Percentiles rank a stretch among this genome's conserved stretches.
Evolutionary conservation across 2,329 filamentous ascomycete genomes (phyloP).

Genomic region (Paracoccidioides lutzii): DNA sequence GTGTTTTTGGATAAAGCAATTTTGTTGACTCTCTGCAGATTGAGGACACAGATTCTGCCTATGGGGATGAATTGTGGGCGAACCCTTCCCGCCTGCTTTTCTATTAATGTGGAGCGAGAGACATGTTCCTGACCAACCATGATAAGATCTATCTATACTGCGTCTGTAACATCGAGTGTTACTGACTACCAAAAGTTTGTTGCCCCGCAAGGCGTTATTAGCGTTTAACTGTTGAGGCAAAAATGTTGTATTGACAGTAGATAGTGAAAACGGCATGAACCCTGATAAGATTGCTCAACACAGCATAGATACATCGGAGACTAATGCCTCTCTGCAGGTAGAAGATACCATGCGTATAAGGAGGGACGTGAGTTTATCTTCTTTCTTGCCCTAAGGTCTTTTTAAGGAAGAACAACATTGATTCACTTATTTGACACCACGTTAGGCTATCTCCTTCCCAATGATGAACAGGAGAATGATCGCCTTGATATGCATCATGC

Average conservation of each 20-base stretch:
- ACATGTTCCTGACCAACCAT: neutral
- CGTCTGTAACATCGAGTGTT: conserved; percentile 5
- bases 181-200: conserved; percentile 9
- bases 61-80: conserved; percentile 2
- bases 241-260: neutral
- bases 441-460: conserved; percentile 7
- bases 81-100: neutral
- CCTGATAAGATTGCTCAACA: neutral
- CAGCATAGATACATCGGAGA: neutral
- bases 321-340: neutral
- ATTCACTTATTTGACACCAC: neutral
- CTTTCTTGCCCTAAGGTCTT: neutral
- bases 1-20: conserved; percentile 2
- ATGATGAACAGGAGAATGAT: conserved; percentile 11
- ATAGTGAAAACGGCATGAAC: neutral
- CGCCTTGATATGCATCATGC: conserved; percentile 12
- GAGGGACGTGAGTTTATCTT: conserved; percentile 3
- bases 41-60: conserved; percentile 1
- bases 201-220: neutral
- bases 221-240: neutral
- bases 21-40: neutral
- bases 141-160: conserved; percentile 1
- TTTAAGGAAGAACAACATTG: neutral
- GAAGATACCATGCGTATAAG: conserved; percentile 4
- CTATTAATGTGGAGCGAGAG: no score